A percentile compares a stretch with the other conserved stretches of the same genome.
These are phyloP conservation scores for Trapa bicornis DNA, from an alignment of 345 rosid genomes.

Conservation along the genomic window DNA sequence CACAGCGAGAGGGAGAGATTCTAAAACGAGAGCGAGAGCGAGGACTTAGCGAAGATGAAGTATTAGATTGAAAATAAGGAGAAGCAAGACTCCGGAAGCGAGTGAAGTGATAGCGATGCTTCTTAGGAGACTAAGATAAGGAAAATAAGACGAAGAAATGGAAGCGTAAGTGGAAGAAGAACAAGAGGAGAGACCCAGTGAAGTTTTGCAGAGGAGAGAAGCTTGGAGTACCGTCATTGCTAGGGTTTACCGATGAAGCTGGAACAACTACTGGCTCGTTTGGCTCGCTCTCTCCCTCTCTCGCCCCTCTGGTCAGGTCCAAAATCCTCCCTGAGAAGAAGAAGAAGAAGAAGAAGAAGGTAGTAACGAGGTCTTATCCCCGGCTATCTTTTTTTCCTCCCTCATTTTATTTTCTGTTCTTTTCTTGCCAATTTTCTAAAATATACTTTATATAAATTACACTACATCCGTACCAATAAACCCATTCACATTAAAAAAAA, in stretches of 20 bases:
- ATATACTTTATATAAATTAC: too few species aligned
- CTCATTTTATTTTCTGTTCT: not conserved
- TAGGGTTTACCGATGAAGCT: slow-evolving; percentile 23
- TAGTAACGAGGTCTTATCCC: slow-evolving; percentile 27
- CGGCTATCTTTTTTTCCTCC: slow-evolving; percentile 11
- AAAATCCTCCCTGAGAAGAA: not conserved
- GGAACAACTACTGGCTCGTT: not conserved
- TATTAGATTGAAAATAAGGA: slow-evolving; percentile 4
- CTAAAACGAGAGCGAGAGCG: slow-evolving; percentile 8
- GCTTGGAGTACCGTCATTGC: slow-evolving; percentile 62
- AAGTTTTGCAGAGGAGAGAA: slow-evolving; percentile 45
- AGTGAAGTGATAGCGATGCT: slow-evolving; percentile 2
- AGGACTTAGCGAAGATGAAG: not conserved
- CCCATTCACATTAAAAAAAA: too few species aligned
- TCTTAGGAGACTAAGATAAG: slow-evolving; percentile 4
- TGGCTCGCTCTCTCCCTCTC: not conserved
- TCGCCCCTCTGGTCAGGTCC: not conserved
- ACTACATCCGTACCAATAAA: too few species aligned
- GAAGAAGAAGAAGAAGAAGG: not conserved
- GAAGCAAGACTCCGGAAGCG: slow-evolving; percentile 10
- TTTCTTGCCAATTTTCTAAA: too few species aligned
- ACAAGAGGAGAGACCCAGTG: slow-evolving; percentile 13
- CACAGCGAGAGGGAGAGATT: slow-evolving; percentile 20
- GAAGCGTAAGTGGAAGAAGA: not conserved
- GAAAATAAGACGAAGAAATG: slow-evolving; percentile 4